Evolutionary conservation across 2,329 filamentous ascomycete genomes (phyloP).

Genomic region (Fusarium coffeatum): DNA sequence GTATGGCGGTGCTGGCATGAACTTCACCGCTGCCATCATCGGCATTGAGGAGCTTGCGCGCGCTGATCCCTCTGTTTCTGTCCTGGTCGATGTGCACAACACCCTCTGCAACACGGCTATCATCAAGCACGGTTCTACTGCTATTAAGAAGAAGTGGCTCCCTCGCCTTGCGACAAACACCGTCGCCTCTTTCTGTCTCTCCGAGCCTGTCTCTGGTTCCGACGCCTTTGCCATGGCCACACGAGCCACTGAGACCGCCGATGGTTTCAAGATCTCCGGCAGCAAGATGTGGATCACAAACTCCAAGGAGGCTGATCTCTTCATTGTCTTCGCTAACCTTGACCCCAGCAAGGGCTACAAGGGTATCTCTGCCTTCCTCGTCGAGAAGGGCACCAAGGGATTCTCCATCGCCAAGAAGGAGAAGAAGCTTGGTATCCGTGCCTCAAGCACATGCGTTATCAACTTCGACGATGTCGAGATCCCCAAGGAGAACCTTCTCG

Average conservation of each 20-base stretch:
- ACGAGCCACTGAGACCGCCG: constrained; percentile 83
- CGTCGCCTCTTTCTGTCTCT: constrained; percentile 92
- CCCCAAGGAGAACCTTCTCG: constrained; percentile 87
- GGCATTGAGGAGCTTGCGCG: constrained; percentile 96
- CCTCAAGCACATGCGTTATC: constrained; percentile 95
- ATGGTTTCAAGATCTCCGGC: constrained; percentile 88
- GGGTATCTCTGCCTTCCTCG: constrained; percentile 94
- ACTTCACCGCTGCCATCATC: constrained; percentile 96
- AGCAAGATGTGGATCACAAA: constrained; percentile 99
- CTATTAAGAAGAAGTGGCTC: constrained; percentile 85
- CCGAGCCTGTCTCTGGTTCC: constrained; percentile 90
- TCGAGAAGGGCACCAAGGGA: constrained; percentile 88
- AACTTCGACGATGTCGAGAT: constrained; percentile 97
- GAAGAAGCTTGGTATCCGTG: constrained; percentile 98
- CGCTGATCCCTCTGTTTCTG: constrained; percentile 93
- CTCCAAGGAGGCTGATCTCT: constrained; percentile 91
- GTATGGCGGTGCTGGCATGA: constrained; percentile 97
- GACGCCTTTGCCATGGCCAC: constrained; percentile 97
- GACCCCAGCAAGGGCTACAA: constrained; percentile 94
- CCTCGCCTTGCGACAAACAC: constrained; percentile 91
- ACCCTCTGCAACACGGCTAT: constrained; percentile 96
- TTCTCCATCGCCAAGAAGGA: constrained; percentile 99
- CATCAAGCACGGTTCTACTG: constrained; percentile 82
- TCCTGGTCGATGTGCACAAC: constrained; percentile 97
- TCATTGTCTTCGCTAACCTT: constrained; percentile 97